Evolutionary conservation across 2,329 filamentous ascomycete genomes (phyloP).

Genomic region (Fusarium sp.): DNA sequence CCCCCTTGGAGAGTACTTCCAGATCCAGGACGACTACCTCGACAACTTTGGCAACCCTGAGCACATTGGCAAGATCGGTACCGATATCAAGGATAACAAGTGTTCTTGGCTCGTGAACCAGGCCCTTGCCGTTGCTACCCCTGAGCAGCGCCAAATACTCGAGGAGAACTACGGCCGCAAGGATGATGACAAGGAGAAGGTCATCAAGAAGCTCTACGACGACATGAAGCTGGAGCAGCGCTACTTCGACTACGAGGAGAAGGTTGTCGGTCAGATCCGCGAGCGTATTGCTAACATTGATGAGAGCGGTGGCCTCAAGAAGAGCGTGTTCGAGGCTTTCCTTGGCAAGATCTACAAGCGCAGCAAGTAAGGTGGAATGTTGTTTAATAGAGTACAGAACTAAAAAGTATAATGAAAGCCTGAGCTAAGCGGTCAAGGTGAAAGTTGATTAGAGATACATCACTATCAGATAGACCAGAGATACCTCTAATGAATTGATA

Average conservation of each 20-base stretch:
- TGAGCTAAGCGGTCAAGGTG: slow-evolving; percentile 1
- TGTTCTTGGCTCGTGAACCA: slow-evolving; percentile 99
- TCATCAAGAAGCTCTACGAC: slow-evolving; percentile 88
- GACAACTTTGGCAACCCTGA: slow-evolving; percentile 96
- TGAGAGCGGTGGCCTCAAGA: slow-evolving; percentile 89
- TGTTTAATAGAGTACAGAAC: neutral
- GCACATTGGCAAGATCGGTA: slow-evolving; percentile 97
- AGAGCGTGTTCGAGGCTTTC: slow-evolving; percentile 88
- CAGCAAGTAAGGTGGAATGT: slow-evolving; percentile 74
- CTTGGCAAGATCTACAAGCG: slow-evolving; percentile 98
- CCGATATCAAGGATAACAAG: slow-evolving; percentile 99
- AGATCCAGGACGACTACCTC: slow-evolving; percentile 98
- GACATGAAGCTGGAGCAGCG: slow-evolving; percentile 85
- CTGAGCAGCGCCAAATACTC: slow-evolving; percentile 87
- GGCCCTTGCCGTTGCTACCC: slow-evolving; percentile 80
- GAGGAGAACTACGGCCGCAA: slow-evolving; percentile 96
- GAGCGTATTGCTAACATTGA: slow-evolving; percentile 82
- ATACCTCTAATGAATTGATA: slow-evolving; percentile 28
- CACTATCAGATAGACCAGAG: slow-evolving; percentile 26
- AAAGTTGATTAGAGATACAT: slow-evolving; percentile 22
- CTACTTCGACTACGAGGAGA: slow-evolving; percentile 92
- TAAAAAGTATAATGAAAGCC: slow-evolving; percentile 3
- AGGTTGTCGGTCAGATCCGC: slow-evolving; percentile 80
- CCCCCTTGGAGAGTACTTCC: slow-evolving; percentile 98
- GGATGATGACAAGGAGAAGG: slow-evolving; percentile 82